phyloP scores from a whole-genome alignment of 345 rosid species.

The Turnera subulata region DNA sequence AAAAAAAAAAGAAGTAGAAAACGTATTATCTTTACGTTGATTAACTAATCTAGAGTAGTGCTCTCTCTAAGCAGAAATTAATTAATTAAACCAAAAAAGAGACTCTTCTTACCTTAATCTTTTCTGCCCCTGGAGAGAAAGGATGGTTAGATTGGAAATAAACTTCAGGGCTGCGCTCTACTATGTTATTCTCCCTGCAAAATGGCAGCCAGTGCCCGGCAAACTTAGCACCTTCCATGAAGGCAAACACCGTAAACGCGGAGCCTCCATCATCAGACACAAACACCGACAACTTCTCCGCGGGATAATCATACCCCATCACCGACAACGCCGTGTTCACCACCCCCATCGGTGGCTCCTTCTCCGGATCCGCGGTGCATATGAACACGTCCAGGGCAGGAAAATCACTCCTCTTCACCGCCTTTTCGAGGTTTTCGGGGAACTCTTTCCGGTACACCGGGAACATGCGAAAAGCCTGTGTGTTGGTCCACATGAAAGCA shows the following conservation, averaged over 20 bases:
- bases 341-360: slow-evolving; percentile 33
- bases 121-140: neutral
- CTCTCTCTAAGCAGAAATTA: too few relatives aligned
- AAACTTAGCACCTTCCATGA: slow-evolving; percentile 25
- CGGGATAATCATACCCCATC: slow-evolving; percentile 74
- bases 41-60: too few relatives aligned
- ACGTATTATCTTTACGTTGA: too few relatives aligned
- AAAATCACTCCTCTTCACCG: slow-evolving; percentile 2
- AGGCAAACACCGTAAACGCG: slow-evolving; percentile 18
- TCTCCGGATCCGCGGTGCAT: slow-evolving; percentile 36
- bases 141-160: slow-evolving; percentile 2
- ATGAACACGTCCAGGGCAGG: slow-evolving; percentile 54
- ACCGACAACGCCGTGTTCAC: slow-evolving; percentile 72
- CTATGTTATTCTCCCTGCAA: slow-evolving; percentile 5
- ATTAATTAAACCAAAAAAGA: too few relatives aligned
- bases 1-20: too few relatives aligned
- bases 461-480: slow-evolving; percentile 16
- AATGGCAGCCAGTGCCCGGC: slow-evolving; percentile 24
- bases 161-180: slow-evolving; percentile 10
- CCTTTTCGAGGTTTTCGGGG: slow-evolving; percentile 14
- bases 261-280: slow-evolving; percentile 29
- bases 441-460: slow-evolving; percentile 13
- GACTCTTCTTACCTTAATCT: slow-evolving; percentile 21
- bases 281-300: slow-evolving; percentile 56
- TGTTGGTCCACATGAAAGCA: slow-evolving; percentile 57